These are phyloP conservation scores for Hebeloma cylindrosporum DNA, from an alignment of 768 basidiomycete species.

Conservation along the genomic window DNA sequence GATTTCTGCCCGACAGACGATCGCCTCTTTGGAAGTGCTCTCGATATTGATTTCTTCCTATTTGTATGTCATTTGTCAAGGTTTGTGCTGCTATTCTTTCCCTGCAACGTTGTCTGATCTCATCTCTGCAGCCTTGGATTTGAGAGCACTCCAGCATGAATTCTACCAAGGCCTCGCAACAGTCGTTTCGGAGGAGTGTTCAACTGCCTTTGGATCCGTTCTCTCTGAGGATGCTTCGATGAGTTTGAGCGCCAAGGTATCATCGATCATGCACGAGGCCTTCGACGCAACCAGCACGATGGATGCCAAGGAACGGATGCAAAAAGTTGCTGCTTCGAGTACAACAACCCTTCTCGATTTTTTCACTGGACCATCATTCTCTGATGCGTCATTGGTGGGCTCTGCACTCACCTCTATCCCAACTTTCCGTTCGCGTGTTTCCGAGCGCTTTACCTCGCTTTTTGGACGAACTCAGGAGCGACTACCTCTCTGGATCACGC, in stretches of 20 bases:
- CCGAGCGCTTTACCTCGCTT: conserved; percentile 45
- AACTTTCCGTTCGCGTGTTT: conserved; percentile 53
- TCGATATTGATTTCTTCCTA: conserved; percentile 74
- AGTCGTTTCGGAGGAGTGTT: conserved; percentile 53
- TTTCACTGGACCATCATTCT: conserved; percentile 41
- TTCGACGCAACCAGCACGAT: conserved; percentile 70
- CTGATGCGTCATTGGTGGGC: conserved; percentile 29
- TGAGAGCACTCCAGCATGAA: conserved; percentile 72
- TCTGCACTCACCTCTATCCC: conserved; percentile 42
- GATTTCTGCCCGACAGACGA: conserved; percentile 78
- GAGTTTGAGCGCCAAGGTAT: conserved; percentile 37
- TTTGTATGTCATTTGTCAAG: conserved; percentile 71
- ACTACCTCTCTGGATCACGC: conserved; percentile 57
- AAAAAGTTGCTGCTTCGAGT: conserved; percentile 62
- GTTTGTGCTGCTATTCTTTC: conserved; percentile 23
- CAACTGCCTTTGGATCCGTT: conserved; percentile 39
- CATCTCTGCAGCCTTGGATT: conserved; percentile 60
- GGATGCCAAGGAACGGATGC: conserved; percentile 72
- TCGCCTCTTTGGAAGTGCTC: conserved; percentile 76
- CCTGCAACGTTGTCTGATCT: neutral
- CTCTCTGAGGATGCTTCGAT: conserved; percentile 35
- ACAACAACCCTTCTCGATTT: conserved; percentile 65
- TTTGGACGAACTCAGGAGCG: conserved; percentile 48
- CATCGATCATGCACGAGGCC: conserved; percentile 44
- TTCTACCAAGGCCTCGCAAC: conserved; percentile 50